These are phyloP conservation scores for Phytophthora cajani DNA, from an alignment of 352 stramenopile species.

Conservation along the genomic window DNA sequence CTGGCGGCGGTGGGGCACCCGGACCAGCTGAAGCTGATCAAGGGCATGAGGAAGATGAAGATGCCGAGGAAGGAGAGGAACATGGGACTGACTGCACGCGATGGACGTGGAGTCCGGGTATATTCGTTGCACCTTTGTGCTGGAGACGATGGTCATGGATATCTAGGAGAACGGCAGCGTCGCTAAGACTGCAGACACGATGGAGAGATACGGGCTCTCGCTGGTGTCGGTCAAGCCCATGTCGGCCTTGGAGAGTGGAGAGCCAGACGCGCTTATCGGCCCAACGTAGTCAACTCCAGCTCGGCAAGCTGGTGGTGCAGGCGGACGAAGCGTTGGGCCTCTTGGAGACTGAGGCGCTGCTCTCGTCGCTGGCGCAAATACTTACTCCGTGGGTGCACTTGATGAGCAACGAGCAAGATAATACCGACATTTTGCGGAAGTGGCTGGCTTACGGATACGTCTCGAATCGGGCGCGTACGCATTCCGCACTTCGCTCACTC, in stretches of 20 bases:
- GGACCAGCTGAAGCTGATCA: conserved; percentile 4
- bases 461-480: conserved; percentile 18
- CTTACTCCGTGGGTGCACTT: conserved; percentile 10
- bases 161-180: conserved; percentile 1
- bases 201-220: conserved; percentile 24
- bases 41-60: conserved; percentile 5
- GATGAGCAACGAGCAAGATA: not conserved
- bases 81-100: conserved; percentile 4
- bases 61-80: conserved; percentile 6
- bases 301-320: conserved; percentile 14
- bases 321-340: not conserved
- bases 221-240: conserved; percentile 11
- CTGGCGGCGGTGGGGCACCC: not conserved
- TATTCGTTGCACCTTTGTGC: conserved; percentile 20
- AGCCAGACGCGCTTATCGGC: conserved; percentile 9
- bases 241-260: not conserved
- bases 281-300: conserved; percentile 3
- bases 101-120: not conserved
- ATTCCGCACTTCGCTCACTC: conserved; percentile 15
- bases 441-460: conserved; percentile 28
- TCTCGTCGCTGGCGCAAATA: conserved; percentile 16
- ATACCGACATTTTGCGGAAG: conserved; percentile 16
- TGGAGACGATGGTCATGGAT: conserved; percentile 24
- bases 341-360: conserved; percentile 15
- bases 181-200: conserved; percentile 3